phyloP scores from a whole-genome alignment of 768 basidiomycete species.

The Tephrocybe sp. region DNA sequence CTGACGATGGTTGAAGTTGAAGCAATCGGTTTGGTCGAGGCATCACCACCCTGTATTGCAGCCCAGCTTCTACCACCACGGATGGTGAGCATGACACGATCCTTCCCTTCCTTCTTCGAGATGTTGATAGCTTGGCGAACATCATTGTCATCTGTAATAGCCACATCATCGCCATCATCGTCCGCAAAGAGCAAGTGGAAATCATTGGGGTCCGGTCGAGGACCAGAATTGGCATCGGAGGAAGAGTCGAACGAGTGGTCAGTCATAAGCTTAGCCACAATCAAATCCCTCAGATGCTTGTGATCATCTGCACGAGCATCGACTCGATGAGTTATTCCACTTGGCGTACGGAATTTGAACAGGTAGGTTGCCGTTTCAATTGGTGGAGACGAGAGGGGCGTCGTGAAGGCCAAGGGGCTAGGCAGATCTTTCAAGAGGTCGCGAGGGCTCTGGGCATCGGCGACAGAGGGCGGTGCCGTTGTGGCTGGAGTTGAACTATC shows the following conservation, averaged over 20 bases:
- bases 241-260: constrained; percentile 1
- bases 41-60: not conserved
- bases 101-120: not conserved
- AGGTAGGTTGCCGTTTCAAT: not conserved
- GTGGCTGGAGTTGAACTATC: not conserved
- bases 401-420: not conserved
- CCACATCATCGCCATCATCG: constrained; percentile 6
- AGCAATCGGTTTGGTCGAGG: not conserved
- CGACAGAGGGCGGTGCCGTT: not conserved
- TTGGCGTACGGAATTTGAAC: constrained; percentile 7
- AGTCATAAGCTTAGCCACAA: constrained; percentile 1
- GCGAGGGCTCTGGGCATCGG: not conserved
- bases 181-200: constrained; percentile 2
- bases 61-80: constrained; percentile 1
- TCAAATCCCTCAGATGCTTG: not conserved
- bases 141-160: not conserved
- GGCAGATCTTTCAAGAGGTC: not conserved
- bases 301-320: constrained; percentile 4
- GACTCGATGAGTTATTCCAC: not conserved
- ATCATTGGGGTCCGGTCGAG: constrained; percentile 2
- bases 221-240: not conserved
- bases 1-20: not conserved
- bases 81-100: constrained; percentile 2
- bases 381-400: not conserved
- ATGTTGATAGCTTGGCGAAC: constrained; percentile 1